Conservation (phyloP, 2,329 filamentous ascomycete species). For the Pseudocercospora cruenta region DNA sequence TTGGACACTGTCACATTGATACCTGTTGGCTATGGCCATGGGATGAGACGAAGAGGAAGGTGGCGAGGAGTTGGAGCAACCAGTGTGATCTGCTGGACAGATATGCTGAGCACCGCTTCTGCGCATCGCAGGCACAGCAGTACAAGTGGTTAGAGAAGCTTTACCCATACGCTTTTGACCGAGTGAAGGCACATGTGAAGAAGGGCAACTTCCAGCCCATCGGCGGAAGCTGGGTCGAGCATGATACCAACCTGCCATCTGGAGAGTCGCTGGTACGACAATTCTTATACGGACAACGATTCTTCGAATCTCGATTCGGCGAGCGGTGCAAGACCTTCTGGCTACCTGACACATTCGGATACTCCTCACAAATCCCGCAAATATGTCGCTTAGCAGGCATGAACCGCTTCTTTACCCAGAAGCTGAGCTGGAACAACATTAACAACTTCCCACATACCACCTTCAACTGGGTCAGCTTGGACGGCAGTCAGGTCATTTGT, state of each 20-base stretch:
- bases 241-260: constrained; percentile 96
- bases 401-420: constrained; percentile 96
- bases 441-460: constrained; percentile 98
- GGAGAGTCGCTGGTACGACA: constrained; percentile 93
- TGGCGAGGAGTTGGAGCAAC: constrained; percentile 93
- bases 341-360: constrained; percentile 97
- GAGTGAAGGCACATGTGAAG: constrained; percentile 88
- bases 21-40: constrained; percentile 99
- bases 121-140: constrained; percentile 92
- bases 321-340: constrained; percentile 89
- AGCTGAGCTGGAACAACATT: constrained; percentile 99
- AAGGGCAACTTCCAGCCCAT: constrained; percentile 92
- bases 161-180: constrained; percentile 86
- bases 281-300: constrained; percentile 92
- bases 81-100: constrained; percentile 94
- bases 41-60: constrained; percentile 96
- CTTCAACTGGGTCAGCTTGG: constrained; percentile 96
- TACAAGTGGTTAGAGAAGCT: constrained; percentile 94
- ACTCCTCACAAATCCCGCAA: constrained; percentile 92
- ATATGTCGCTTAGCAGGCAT: constrained; percentile 93
- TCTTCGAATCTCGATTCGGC: constrained; percentile 92
- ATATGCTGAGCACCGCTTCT: constrained; percentile 91
- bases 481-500: constrained; percentile 94
- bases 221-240: constrained; percentile 97
- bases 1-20: constrained; percentile 97